A percentile compares a stretch with the other conserved stretches of the same genome.
phyloP scores from a whole-genome alignment of 352 stramenopile species.

The Globisporangium splendens region DNA sequence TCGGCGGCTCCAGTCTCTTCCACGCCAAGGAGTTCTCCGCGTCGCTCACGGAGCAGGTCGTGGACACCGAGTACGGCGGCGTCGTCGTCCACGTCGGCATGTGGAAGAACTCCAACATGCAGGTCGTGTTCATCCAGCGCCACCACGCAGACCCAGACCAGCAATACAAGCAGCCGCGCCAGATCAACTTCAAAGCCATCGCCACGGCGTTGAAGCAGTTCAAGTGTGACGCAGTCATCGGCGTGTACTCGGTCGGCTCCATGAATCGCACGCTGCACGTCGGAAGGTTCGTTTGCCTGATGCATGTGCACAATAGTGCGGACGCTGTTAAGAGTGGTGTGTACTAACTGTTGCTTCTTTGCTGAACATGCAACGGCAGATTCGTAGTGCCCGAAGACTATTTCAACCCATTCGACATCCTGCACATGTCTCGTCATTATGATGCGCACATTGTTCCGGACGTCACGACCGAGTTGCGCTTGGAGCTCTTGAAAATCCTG shows the following conservation, averaged over 20 bases:
- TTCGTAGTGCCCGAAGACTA: constrained; percentile 85
- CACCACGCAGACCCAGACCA: constrained; percentile 72
- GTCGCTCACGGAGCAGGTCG: constrained; percentile 44
- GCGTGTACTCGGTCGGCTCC: constrained; percentile 87
- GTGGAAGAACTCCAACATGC: constrained; percentile 41
- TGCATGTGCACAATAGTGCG: constrained; percentile 4
- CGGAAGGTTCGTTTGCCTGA: constrained; percentile 23
- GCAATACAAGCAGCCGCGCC: constrained; percentile 76
- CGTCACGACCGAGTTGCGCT: constrained; percentile 41
- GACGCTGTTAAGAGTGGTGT: neutral
- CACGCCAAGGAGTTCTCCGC: constrained; percentile 69
- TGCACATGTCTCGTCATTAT: constrained; percentile 79
- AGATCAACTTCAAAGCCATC: constrained; percentile 87
- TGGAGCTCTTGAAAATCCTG: constrained; percentile 46
- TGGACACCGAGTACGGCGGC: constrained; percentile 60
- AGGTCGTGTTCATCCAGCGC: constrained; percentile 85
- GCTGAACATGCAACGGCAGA: constrained; percentile 1
- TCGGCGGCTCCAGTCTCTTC: constrained; percentile 84
- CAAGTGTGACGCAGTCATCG: constrained; percentile 65
- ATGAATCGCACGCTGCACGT: constrained; percentile 57
- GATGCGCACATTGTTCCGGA: constrained; percentile 84
- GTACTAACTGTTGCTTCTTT: too few species aligned
- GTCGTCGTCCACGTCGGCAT: constrained; percentile 59
- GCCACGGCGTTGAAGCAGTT: constrained; percentile 55
- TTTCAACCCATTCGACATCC: constrained; percentile 86